A percentile compares a stretch with the other conserved stretches of the same genome.
Evolutionary conservation across 805 yeast species (phyloP).

Genomic region (Zygotorulaspora sp.): DNA sequence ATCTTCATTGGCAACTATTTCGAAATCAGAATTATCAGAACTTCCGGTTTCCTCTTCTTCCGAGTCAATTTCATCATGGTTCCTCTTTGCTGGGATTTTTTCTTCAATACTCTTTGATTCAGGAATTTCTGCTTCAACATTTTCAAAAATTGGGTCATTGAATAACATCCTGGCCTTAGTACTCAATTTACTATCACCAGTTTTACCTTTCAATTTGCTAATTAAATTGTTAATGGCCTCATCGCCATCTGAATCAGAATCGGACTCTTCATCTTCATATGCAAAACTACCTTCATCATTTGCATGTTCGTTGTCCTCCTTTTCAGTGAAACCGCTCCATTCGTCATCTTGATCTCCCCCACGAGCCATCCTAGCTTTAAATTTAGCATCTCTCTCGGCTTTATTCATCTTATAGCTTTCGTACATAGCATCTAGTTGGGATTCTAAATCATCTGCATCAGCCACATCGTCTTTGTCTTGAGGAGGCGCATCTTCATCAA

Average conservation of each 20-base stretch:
- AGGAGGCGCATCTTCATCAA: constrained; percentile 42
- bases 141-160: constrained; percentile 50
- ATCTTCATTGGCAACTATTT: constrained; percentile 44
- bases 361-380: constrained; percentile 64
- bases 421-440: constrained; percentile 80
- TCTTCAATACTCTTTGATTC: background rate
- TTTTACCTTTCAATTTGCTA: constrained; percentile 49
- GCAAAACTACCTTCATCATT: constrained; percentile 40
- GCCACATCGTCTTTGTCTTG: constrained; percentile 39
- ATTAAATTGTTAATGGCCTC: constrained; percentile 60
- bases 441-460: constrained; percentile 66
- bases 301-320: constrained; percentile 38
- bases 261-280: constrained; percentile 37
- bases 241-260: constrained; percentile 61
- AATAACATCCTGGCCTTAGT: constrained; percentile 44
- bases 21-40: constrained; percentile 38
- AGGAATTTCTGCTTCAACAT: constrained; percentile 40
- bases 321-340: constrained; percentile 70
- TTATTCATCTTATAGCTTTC: constrained; percentile 58
- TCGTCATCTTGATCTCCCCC: constrained; percentile 72
- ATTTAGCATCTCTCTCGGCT: constrained; percentile 65
- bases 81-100: constrained; percentile 21
- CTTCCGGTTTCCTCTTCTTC: constrained; percentile 21
- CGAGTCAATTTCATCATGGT: constrained; percentile 16
- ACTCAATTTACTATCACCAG: constrained; percentile 37